Evolutionary conservation across 495 filamentous ascomycete genomes (phyloP), one percentile per base, ranked within the genome.

Genomic region (Penicillium goetzii): DNA sequence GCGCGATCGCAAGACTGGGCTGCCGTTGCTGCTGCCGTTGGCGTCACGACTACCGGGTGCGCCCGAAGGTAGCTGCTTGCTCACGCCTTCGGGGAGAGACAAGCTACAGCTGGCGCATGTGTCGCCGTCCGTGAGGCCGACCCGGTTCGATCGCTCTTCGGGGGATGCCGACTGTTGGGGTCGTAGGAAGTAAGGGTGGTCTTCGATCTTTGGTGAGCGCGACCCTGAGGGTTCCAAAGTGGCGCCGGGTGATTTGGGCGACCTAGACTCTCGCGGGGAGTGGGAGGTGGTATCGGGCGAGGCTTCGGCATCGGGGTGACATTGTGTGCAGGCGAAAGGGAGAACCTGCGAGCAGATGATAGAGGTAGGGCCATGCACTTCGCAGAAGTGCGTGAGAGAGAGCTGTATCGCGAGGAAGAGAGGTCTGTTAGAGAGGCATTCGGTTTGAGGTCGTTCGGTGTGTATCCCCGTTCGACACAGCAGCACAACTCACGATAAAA

Each of bases 341-440:
- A 91, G 80, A 54, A 91, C 89, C 78, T 97, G 92, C 58, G 93
- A 97, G 75, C 96, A 96, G 78, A 97, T 90, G 75, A 97, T 88
- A 56, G 93, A 95, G 54, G 93, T 97, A 14, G 93, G 93, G 63
- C 93, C 93, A 83, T 97, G 93, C 69, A 92, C 83, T 77, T 97
- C 93, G 83, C 93, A 97, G 77, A 96, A 97, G 80, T 97, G 93
- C 71, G 93, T 93, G 68, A 97, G 86, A 74, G 92, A 96, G 72
- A 97, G 86, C 93, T 97, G 66, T 38, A 43, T 30, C 38, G 41
- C 36, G 51, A 26, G 30, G 51, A 47, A 55, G 26, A 62, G 45
- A 49, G 12, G 3, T 17, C 7, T 14, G 36, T 6, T 47, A 9
- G 9, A n/a, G n/a, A 21, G 17, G 41, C 41, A n/a, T 43, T 43